Percentiles rank a stretch among this genome's conserved stretches.
phyloP scores from a whole-genome alignment of 257 asterid species.

The Forsythia viridissima region DNA sequence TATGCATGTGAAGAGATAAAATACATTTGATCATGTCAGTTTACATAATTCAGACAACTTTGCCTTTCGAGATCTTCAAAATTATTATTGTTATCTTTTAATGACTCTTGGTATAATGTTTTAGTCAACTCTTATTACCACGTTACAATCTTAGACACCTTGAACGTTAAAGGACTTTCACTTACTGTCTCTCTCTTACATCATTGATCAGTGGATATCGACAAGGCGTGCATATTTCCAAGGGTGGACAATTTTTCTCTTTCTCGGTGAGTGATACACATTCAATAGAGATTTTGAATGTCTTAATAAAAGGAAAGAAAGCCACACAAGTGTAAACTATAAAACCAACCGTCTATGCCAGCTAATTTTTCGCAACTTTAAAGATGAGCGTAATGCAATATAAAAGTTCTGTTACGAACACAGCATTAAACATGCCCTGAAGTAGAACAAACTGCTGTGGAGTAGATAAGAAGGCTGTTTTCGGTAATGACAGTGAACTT shows the following conservation, averaged over 20 bases:
- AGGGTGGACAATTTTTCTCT: not conserved
- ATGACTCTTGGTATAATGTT: not conserved
- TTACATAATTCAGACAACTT: not conserved
- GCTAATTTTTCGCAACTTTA: not conserved
- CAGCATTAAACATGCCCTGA: not conserved
- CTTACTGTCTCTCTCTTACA: not conserved
- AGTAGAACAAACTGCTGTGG: not conserved
- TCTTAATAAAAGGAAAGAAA: not conserved
- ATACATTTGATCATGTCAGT: not conserved
- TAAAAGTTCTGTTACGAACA: too few relatives aligned
- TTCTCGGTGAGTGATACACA: not conserved
- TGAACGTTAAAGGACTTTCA: not conserved
- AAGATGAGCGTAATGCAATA: not conserved
- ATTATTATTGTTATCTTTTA: not conserved
- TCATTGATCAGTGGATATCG: not conserved
- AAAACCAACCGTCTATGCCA: not conserved
- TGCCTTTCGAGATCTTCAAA: constrained; percentile 1
- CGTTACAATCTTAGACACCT: not conserved
- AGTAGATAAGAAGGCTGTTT: not conserved
- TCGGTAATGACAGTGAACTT: not conserved
- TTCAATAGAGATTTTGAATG: not conserved
- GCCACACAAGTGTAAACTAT: not conserved
- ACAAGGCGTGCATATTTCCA: not conserved
- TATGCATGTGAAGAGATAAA: not conserved
- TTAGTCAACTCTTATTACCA: not conserved